Conservation (phyloP, 805 yeast species). For the Sporopachydermia quercuum region DNA sequence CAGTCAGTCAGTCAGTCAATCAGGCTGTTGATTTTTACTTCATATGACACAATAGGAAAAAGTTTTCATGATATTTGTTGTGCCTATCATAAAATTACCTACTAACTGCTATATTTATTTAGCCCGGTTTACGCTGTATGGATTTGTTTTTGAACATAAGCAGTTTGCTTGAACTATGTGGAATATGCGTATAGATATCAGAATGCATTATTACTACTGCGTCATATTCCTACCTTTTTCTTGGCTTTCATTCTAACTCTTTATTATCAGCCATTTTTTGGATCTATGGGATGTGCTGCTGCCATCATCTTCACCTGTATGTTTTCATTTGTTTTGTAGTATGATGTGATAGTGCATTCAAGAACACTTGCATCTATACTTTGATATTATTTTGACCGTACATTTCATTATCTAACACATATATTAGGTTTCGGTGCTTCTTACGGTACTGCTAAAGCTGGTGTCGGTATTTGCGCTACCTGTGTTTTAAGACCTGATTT, state of each 20-base stretch:
- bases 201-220: too few relatives aligned
- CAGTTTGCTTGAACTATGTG: too few relatives aligned
- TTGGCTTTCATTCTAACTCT: constrained; percentile 20
- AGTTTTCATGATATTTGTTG: too few relatives aligned
- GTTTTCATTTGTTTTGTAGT: too few relatives aligned
- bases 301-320: constrained; percentile 92
- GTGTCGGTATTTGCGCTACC: constrained; percentile 98
- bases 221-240: constrained; percentile 5
- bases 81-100: too few relatives aligned
- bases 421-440: constrained; percentile 71
- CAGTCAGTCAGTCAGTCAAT: too few relatives aligned
- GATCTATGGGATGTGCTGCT: constrained; percentile 98
- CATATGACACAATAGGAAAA: too few relatives aligned
- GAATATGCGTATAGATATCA: too few relatives aligned
- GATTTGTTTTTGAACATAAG: constrained; percentile 3
- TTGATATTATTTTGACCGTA: neutral
- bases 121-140: constrained; percentile 62
- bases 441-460: constrained; percentile 97
- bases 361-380: too few relatives aligned
- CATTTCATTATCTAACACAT: neutral
- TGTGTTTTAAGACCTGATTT: constrained; percentile 96
- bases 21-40: too few relatives aligned
- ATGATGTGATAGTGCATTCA: too few relatives aligned
- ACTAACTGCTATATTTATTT: too few relatives aligned
- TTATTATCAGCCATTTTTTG: constrained; percentile 84